Evolutionary conservation across 352 stramenopile genomes (phyloP).

Genomic region (Globisporangium paroecandrum): DNA sequence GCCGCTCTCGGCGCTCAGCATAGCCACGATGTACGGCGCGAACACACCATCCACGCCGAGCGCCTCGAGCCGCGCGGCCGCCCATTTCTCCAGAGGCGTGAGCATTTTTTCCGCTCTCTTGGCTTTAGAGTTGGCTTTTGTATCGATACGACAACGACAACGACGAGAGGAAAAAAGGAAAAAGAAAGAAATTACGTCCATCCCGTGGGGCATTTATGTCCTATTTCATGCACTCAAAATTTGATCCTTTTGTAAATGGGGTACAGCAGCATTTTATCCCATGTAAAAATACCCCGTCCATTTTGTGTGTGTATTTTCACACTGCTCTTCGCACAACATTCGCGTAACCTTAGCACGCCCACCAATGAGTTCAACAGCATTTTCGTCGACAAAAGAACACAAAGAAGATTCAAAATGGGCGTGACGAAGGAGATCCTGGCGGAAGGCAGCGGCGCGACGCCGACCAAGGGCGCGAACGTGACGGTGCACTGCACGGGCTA

Average conservation of each 20-base stretch:
- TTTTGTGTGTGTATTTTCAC: too few relatives aligned
- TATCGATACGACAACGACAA: background rate
- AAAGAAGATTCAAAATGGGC: slow-evolving; percentile 37
- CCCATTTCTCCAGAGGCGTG: slow-evolving; percentile 62
- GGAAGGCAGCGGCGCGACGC: slow-evolving; percentile 51
- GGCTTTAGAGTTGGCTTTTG: background rate
- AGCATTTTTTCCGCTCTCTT: slow-evolving; percentile 5
- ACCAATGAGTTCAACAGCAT: too few relatives aligned
- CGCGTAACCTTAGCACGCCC: too few relatives aligned
- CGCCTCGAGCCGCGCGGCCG: slow-evolving; percentile 53
- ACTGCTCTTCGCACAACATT: too few relatives aligned
- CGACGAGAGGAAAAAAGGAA: background rate
- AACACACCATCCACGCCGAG: slow-evolving; percentile 83
- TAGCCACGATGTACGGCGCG: slow-evolving; percentile 78
- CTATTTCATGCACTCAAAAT: too few relatives aligned
- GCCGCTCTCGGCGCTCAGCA: slow-evolving; percentile 44
- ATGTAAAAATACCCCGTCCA: too few relatives aligned
- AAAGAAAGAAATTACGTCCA: background rate
- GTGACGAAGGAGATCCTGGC: slow-evolving; percentile 61
- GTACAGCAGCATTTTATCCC: too few relatives aligned
- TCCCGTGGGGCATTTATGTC: too few relatives aligned
- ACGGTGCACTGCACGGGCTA: slow-evolving; percentile 85
- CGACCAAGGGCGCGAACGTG: slow-evolving; percentile 56
- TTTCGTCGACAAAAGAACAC: background rate
- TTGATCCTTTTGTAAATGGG: too few relatives aligned